Base-by-base conservation (phyloP, 164 flowering plant species). In the Umbilicus rupestris region DNA sequence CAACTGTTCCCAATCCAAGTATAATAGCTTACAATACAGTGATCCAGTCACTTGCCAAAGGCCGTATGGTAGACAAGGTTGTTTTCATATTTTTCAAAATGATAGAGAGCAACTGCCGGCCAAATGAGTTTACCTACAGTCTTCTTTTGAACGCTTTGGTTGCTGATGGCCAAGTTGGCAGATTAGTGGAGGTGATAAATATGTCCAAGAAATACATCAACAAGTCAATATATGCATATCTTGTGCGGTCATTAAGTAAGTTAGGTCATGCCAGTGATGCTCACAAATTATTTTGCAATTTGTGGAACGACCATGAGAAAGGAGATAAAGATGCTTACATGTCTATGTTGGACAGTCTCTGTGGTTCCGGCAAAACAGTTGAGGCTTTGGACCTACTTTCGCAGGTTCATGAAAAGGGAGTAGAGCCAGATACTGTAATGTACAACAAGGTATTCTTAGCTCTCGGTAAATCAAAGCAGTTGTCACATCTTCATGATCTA, bases 251-350 rank as follows among this genome's bases (percentile, higher is more conserved):
- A 2, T 70, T 91, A 42, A 83, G 81, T 73, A 84, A 85, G 75
- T 64, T 87, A 66, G 97, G 98, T 24, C 95, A 94, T 78, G 84
- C 90, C 33, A 79, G 80, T 74, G 98, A 94, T 77, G 95, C 97
- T 62, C 98, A 94, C 72, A 74, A 96, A 72, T 69, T 91, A n/a
- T 94, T 94, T 69, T 91, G 98, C 82, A 79, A 81, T 70, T 84
- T 91, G 98, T 94, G 97, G 98, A 77, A 35, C 69, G 82, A 76
- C 70, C 85, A 87, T 65, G 93, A 84, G 17, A 74, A 65, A 33
- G 98, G 98, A 41, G 96, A 94, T 75, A 80, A 80, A 73, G 87
- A 84, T 74, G 95, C 97, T 58, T 89, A 73, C 73, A 37, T 81
- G 72, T 81, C 98, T 68, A 89, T 94, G 95, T 74, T 94, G 63